These are phyloP conservation scores for Hypoxylon rickii DNA, from an alignment of 495 filamentous ascomycete species.

Conservation along the genomic window DNA sequence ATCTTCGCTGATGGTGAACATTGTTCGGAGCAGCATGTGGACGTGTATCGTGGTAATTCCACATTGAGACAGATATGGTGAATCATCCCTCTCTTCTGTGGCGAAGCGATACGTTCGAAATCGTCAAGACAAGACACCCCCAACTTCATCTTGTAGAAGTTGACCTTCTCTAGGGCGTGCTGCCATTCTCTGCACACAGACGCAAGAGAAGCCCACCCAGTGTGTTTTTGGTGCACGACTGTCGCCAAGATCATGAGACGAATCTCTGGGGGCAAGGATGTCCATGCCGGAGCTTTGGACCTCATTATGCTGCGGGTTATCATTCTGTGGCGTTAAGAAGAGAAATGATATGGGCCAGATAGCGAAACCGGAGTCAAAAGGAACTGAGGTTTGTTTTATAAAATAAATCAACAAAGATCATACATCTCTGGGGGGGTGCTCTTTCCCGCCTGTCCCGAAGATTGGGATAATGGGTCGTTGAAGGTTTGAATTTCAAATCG, in stretches of 20 bases:
- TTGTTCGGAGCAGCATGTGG: not conserved
- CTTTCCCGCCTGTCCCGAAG: too few relatives aligned
- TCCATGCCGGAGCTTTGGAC: conserved; percentile 1
- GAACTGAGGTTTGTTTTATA: too few relatives aligned
- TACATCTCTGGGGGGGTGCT: too few relatives aligned
- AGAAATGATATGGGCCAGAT: too few relatives aligned
- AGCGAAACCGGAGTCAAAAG: too few relatives aligned
- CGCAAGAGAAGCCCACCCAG: conserved; percentile 20
- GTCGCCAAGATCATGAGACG: conserved; percentile 17
- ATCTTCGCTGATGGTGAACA: not conserved
- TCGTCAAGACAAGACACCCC: conserved; percentile 30
- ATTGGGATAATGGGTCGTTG: too few relatives aligned
- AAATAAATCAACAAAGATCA: too few relatives aligned
- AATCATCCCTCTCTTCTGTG: conserved; percentile 23
- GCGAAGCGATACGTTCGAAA: conserved; percentile 23
- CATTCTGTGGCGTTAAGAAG: conserved; percentile 3
- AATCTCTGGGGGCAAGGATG: conserved; percentile 14
- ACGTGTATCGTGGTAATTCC: not conserved
- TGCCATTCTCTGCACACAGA: conserved; percentile 26
- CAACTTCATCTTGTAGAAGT: conserved; percentile 25
- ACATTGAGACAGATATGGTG: conserved; percentile 14
- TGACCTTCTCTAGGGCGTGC: conserved; percentile 10
- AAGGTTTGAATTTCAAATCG: too few relatives aligned
- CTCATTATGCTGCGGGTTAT: conserved; percentile 8
- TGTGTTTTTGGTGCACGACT: conserved; percentile 11